Base-by-base conservation (phyloP, 495 filamentous ascomycete genomes). In the Filosporella fistucella region DNA sequence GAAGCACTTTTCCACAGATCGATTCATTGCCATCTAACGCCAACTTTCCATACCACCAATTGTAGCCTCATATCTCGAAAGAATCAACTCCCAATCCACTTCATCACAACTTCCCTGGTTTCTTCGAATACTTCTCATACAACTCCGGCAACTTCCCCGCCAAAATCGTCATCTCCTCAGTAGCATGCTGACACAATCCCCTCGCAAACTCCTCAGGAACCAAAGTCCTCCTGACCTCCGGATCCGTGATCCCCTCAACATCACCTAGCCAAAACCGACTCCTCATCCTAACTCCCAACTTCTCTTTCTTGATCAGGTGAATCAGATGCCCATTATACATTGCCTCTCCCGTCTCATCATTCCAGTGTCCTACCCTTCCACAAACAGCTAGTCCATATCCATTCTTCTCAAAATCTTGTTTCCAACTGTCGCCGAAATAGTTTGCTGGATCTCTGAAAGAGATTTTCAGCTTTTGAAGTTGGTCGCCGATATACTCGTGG, bases 91-190 rank as follows among this genome's bases (percentile, higher is more conserved):
- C n/a, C n/a, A n/a, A n/a, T n/a, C 39, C 39, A 42, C 16, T 12
- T 8, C 4, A 21, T 21, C 39, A 26, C 18, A 20, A 26, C 14
- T 4, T 16, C n/a, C 21, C 42, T 45, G n/a, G n/a, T n/a, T n/a
- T 33, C 26, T 34, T 45, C 25, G 43, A 35, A 36, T 22, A 23
- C 32, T 46, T 46, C 2, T 18, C 29, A 46, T 35, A 46, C 43
- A 46, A n/a, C 2, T 36, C 43, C 4, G 32, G 43, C 30, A 46
- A 36, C 1, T 35, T 25, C 3, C 29, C 14, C 6, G 11, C 43
- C 17, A 46, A 26, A n/a, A 46, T 46, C 28, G 29, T 20, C 32
- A 46, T 46, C 30, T 46, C 43, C 32, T 46, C 43, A 10, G n/a
- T 24, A 35, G 29, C 28, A 36, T 46, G 32, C 30, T 46, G 35